A percentile compares a stretch with the other conserved stretches of the same genome.
Evolutionary conservation across 768 basidiomycete genomes (phyloP).

Genomic region (Rhodotorula paludigena): DNA sequence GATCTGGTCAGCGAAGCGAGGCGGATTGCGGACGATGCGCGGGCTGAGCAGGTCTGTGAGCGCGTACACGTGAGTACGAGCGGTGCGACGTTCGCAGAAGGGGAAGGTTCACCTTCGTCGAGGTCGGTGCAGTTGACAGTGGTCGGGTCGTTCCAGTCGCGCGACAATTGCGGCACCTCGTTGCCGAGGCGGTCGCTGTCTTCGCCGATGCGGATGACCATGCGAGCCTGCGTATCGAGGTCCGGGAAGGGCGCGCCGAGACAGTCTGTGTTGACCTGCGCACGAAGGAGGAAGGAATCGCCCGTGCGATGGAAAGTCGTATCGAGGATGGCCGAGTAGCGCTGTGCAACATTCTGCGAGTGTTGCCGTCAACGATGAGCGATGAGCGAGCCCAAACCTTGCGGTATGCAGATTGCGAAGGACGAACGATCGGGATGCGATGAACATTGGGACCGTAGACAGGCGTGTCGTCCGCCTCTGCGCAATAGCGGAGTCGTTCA

Average conservation of each 20-base stretch:
- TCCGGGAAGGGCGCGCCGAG: conserved; percentile 6
- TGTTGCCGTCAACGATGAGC: neutral
- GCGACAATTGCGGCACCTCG: neutral
- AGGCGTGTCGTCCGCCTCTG: conserved; percentile 41
- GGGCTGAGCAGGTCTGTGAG: neutral
- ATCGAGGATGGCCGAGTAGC: conserved; percentile 40
- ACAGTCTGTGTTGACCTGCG: conserved; percentile 21
- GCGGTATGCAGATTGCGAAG: neutral
- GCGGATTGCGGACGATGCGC: neutral
- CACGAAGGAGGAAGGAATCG: conserved; percentile 23
- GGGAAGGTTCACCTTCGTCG: conserved; percentile 1
- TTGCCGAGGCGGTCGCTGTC: neutral
- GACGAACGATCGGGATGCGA: conserved; percentile 30
- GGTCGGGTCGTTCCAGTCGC: conserved; percentile 11
- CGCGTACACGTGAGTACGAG: neutral
- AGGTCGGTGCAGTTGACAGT: conserved; percentile 8
- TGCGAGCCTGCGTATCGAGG: conserved; percentile 11
- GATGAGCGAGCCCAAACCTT: neutral
- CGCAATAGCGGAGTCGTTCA: neutral
- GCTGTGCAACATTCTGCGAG: conserved; percentile 29
- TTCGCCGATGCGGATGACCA: conserved; percentile 12
- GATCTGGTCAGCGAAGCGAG: neutral
- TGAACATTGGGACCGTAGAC: conserved; percentile 24
- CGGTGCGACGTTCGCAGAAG: too few relatives aligned
- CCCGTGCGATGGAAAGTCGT: conserved; percentile 35